Base-by-base conservation (phyloP, 2,329 filamentous ascomycete species). In the Cephalotrichum gorgonifer region DNA sequence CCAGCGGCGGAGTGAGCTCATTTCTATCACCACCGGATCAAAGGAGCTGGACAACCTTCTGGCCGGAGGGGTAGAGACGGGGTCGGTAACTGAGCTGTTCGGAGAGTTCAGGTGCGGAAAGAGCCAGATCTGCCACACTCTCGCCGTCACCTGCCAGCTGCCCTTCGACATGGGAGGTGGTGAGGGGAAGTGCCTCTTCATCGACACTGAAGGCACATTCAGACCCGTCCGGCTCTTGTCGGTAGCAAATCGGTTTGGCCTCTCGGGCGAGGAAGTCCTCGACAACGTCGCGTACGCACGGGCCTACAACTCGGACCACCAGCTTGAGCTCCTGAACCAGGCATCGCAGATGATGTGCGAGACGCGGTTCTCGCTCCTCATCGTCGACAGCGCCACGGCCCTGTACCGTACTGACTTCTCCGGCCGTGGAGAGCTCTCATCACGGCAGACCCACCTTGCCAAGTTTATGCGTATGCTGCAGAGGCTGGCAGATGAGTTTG, bases 331-430 rank as follows among this genome's bases (percentile, higher is more conserved):
- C 7, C 81, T 98, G 53, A 93, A 93, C 59, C 91, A 97, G 65
- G 94, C 93, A 3, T 86, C 93, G 2, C 83, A 89, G 53, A 98
- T 98, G 93, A 98, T 98, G 94, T 96, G 90, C 51, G 94, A 98
- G 71, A 98, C 93, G 1, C 83, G 93, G 4, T 98, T 98, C 66
- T 97, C 93, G 3, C 77, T 98, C 8, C 81, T 98, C 45, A 83
- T 98, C 44, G 93, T 98, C 50, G 93, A 98, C 68, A 95, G 89
- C 50, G 94, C 94, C 14, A 98, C 93, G 0, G 85, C 91, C 2
- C 77, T 98, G 3, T 98, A 98, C 67, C 83, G 93, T 56, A 98
- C 93, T 0, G 93, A 98, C 62, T 98, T 97, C 67, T 81, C 89
- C 54, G 93, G 93, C n/a, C 85, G 93, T 65, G 94, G 93, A 51